Conservation (phyloP, 306 rosid species). For the Benincasa hispida region DNA sequence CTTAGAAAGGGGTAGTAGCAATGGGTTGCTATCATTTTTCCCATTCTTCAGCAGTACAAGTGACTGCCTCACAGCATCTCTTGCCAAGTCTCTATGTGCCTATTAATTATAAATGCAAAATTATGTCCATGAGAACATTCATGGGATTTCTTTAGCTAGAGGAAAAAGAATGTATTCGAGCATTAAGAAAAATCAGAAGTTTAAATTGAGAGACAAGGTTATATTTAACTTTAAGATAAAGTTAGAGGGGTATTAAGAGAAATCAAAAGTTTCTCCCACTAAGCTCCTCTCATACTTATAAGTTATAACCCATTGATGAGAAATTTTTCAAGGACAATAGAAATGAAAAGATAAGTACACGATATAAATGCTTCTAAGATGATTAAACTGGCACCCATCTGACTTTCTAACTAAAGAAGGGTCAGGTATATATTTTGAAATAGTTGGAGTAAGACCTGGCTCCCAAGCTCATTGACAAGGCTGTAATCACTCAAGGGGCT, state of each 20-base stretch:
- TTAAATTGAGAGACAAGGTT: neutral
- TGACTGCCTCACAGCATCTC: conserved; percentile 94
- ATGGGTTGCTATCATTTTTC: conserved; percentile 42
- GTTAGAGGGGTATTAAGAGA: neutral
- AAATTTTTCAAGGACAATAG: neutral
- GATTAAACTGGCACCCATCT: neutral
- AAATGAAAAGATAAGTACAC: neutral
- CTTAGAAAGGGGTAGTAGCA: conserved; percentile 86
- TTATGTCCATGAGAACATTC: neutral
- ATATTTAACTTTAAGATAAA: neutral
- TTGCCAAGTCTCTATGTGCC: conserved; percentile 82
- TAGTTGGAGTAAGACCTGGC: conserved; percentile 44
- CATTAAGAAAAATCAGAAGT: neutral
- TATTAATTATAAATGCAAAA: conserved; percentile 10
- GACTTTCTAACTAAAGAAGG: neutral
- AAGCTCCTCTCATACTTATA: neutral
- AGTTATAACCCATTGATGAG: neutral
- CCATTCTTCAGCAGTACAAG: conserved; percentile 88
- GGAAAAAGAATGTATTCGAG: neutral
- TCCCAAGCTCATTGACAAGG: conserved; percentile 85
- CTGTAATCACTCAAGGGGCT: conserved; percentile 76
- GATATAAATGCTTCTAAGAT: neutral
- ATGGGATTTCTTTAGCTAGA: neutral
- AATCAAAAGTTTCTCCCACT: neutral
- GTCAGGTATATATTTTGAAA: neutral